Conservation (phyloP, 768 basidiomycete genomes). For the Pleurotus salmoneostramineus region DNA sequence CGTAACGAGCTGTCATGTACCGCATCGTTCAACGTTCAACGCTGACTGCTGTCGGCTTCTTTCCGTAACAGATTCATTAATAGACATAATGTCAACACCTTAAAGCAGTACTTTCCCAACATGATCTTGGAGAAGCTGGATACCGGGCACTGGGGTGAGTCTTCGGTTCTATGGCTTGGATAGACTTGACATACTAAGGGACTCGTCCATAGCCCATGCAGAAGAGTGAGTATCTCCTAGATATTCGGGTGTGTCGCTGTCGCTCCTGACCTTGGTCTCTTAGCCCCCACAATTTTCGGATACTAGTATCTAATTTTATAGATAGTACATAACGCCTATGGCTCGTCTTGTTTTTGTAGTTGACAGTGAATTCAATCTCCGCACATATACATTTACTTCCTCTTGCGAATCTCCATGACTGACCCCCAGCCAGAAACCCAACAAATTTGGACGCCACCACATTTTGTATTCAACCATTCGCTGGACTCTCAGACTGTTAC, state of each 20-base stretch:
- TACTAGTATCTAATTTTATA: not conserved
- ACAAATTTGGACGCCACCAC: too few relatives aligned
- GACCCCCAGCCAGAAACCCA: too few relatives aligned
- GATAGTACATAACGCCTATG: not conserved
- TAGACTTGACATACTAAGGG: not conserved
- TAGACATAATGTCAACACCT: conserved; percentile 55
- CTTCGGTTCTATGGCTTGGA: not conserved
- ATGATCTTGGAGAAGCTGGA: conserved; percentile 61
- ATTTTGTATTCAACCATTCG: too few relatives aligned
- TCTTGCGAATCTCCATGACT: too few relatives aligned
- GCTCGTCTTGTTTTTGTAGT: too few relatives aligned
- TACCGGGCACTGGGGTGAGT: conserved; percentile 84
- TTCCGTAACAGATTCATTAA: conserved; percentile 65
- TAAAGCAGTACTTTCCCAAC: conserved; percentile 70
- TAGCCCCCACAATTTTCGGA: conserved; percentile 4
- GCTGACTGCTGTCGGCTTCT: not conserved
- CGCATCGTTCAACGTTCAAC: not conserved
- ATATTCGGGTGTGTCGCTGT: not conserved
- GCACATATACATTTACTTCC: too few relatives aligned
- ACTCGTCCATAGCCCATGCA: conserved; percentile 59
- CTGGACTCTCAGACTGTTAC: too few relatives aligned
- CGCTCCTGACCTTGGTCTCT: not conserved
- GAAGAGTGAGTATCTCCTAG: conserved; percentile 45
- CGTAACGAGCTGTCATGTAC: conserved; percentile 15
- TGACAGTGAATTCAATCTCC: too few relatives aligned